Base-by-base conservation (phyloP, 2,329 filamentous ascomycete genomes). In the Diaporthe amygdali region DNA sequence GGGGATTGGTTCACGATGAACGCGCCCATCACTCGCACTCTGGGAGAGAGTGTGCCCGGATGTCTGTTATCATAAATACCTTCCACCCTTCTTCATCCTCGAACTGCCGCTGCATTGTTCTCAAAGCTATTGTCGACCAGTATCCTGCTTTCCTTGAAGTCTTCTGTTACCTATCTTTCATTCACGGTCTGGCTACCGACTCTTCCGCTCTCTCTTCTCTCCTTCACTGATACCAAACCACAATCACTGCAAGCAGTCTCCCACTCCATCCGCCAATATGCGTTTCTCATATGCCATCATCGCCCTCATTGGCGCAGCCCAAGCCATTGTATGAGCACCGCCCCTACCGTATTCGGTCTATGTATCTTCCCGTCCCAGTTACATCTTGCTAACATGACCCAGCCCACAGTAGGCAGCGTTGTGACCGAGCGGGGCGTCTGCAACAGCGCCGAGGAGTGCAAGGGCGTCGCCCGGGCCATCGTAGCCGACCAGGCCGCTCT, bases 241-340 rank as follows among this genome's bases (percentile, higher is more conserved):
- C 52, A 32, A 32, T 27, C 68, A 32, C 63, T 54, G 54, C 46
- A 9, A 44, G 44, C 64, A 69, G 44, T 49, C 17, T 10, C 64
- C 52, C 22, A 39, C 30, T 22, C 46, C n/a, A 51, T 22, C 32
- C 32, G 22, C 52, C 46, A 72, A 44, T 15, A 72, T 72, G 71
- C 68, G 55, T 68, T 71, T 72, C 68, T 68, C 68, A 30, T 71
- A 66, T 46, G 47, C 63, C 32, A 5, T 71, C 22, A 3, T 68
- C 34, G 63, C 63, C 22, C 46, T 72, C 25, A 15, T 68, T 22
- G 37, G 71, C 63, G 51, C 70, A 52, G 68, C 71, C 15, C 46
- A 63, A 3, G 71, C 68, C 61, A 32, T 72, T 46, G 63, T 72
- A 61, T 5, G 66, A 27, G 55, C 10, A 17, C 5, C 47, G 14